Evolutionary conservation across 164 flowering plant species (phyloP), one percentile per base, ranked within the genome.

Genomic region (Stephania cephalantha): DNA sequence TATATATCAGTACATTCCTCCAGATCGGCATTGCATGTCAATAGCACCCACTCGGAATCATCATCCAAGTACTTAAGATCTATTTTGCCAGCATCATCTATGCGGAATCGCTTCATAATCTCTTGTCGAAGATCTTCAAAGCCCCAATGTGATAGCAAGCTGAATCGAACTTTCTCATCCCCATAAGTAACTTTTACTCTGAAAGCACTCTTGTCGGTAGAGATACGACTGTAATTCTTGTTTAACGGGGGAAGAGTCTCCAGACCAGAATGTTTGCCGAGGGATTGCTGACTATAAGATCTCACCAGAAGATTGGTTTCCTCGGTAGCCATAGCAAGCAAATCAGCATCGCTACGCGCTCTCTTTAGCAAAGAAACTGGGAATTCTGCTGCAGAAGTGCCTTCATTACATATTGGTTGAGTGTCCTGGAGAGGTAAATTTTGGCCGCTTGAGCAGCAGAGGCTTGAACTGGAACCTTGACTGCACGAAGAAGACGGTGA

Each of bases 21-120:
- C 18, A 94, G 82, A 81, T 94, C 98, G 58, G 85, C 94, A 87
- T 92, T 89, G 46, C 98, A 92, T 73, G 91, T 87, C 78, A 94
- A 79, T n/a, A 92, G 84, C 45, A 94, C 90, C 98, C 98, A 92
- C 64, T 94, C 96, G 1, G 82, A 78, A 65, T 94, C 98, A 81
- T 92, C 97, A 44, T 92, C 98, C 83, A 94, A 69, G 74, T 90
- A 94, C 82, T 90, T 92, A 77, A 94, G 85, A 76, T 85, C 84
- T 58, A 87, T 50, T 74, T 68, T 81, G 72, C 71, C 76, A 50
- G 78, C 69, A 77, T 88, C 85, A 7, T 86, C 88, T 61, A 92
- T 77, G 48, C 77, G 81, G 74, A 91, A 90, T 22, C 94, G 85
- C 79, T 75, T 86, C 2, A 83, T 85, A 68, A 91, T 85, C 82